A percentile compares a stretch with the other conserved stretches of the same genome.
Conservation (phyloP, 2,329 filamentous ascomycete species). For the Botrytis tulipae region DNA sequence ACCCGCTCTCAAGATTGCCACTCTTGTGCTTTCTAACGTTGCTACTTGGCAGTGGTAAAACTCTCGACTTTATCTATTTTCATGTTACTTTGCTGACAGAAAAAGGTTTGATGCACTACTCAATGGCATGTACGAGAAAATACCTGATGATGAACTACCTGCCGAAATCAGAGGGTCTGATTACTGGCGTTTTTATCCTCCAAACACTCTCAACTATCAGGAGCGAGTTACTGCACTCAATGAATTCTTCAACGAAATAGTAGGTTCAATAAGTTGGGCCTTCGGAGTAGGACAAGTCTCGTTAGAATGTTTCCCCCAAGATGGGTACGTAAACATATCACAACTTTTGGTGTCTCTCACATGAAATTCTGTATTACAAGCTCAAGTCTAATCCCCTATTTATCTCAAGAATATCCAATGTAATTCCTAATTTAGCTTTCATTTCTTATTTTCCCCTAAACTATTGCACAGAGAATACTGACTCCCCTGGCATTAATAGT, state of each 20-base stretch:
- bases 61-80: background rate
- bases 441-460: background rate
- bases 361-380: background rate
- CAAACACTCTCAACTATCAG: background rate
- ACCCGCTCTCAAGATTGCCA: background rate
- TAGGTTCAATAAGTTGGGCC: background rate
- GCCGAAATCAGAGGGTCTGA: background rate
- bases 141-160: background rate
- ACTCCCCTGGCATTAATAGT: background rate
- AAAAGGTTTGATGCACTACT: conserved; percentile 1
- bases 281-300: background rate
- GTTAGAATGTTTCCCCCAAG: background rate
- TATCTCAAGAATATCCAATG: background rate
- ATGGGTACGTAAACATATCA: background rate
- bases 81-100: background rate
- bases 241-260: background rate
- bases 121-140: background rate
- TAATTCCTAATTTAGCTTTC: background rate
- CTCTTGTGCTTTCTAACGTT: background rate
- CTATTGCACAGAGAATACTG: background rate
- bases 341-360: background rate
- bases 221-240: background rate
- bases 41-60: background rate
- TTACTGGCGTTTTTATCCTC: background rate
- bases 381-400: background rate